These are phyloP conservation scores for Ogataea haglerorum DNA, from an alignment of 805 yeast species.

Conservation along the genomic window DNA sequence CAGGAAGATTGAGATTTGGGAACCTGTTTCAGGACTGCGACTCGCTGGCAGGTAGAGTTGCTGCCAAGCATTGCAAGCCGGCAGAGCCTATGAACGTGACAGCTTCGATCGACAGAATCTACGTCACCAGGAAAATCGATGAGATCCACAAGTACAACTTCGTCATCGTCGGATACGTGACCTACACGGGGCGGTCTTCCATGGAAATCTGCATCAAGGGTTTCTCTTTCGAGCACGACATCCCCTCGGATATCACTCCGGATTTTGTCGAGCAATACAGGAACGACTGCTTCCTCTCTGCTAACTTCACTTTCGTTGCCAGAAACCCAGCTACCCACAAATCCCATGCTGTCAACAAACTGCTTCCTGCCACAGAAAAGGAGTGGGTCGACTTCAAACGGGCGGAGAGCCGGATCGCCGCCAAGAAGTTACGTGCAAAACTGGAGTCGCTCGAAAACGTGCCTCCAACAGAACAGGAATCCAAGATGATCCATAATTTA, in stretches of 20 bases:
- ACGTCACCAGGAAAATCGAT: constrained; percentile 80
- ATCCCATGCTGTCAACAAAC: constrained; percentile 79
- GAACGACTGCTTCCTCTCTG: constrained; percentile 74
- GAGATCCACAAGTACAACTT: constrained; percentile 73
- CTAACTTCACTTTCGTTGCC: constrained; percentile 93
- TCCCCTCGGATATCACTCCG: constrained; percentile 51
- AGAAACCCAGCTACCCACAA: constrained; percentile 90
- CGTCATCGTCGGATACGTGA: constrained; percentile 82
- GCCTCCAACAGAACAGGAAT: constrained; percentile 78
- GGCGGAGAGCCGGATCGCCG: constrained; percentile 86
- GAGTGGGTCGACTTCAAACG: constrained; percentile 84
- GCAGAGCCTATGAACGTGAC: constrained; percentile 95
- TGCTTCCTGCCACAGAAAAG: constrained; percentile 68
- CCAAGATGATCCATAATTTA: constrained; percentile 69
- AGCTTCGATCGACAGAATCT: constrained; percentile 89
- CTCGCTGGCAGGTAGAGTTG: constrained; percentile 90
- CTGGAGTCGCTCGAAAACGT: constrained; percentile 54
- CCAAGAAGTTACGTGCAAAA: constrained; percentile 75
- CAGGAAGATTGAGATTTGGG: constrained; percentile 89
- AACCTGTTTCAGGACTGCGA: constrained; percentile 93
- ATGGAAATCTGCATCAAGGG: constrained; percentile 95
- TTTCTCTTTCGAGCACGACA: constrained; percentile 59
- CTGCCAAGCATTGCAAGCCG: constrained; percentile 90
- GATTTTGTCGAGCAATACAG: constrained; percentile 47
- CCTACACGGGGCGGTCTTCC: constrained; percentile 93